These are phyloP conservation scores for Cryomyces minteri DNA, from an alignment of 495 filamentous ascomycete species.

Conservation along the genomic window DNA sequence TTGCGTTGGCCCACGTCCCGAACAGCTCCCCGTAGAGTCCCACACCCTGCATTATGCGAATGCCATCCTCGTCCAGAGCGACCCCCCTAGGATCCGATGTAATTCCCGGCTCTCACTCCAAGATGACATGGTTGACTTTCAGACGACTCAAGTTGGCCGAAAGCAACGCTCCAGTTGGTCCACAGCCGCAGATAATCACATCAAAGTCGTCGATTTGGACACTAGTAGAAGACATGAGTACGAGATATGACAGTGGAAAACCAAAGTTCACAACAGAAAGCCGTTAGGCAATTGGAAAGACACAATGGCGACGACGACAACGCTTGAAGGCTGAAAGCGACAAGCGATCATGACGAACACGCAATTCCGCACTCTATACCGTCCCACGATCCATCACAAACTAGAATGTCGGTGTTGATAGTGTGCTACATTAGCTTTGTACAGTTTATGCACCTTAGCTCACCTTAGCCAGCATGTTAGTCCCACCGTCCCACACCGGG, in stretches of 20 bases:
- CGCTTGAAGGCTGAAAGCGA: too few relatives aligned
- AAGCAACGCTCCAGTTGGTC: neutral
- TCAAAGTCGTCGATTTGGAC: neutral
- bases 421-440: too few relatives aligned
- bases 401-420: too few relatives aligned
- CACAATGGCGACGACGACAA: neutral
- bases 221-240: neutral
- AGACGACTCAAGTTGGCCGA: constrained; percentile 13
- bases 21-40: constrained; percentile 24
- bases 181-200: neutral
- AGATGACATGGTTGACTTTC: constrained; percentile 18
- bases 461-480: too few relatives aligned
- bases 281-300: neutral
- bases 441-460: too few relatives aligned
- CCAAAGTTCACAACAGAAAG: neutral
- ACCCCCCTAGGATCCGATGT: constrained; percentile 32
- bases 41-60: constrained; percentile 26
- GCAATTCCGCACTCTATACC: neutral
- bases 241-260: neutral
- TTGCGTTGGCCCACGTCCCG: constrained; percentile 19
- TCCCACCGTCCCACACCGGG: too few relatives aligned
- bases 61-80: constrained; percentile 30
- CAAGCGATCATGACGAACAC: too few relatives aligned
- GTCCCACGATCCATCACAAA: too few relatives aligned
- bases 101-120: constrained; percentile 27